These are phyloP conservation scores for Clonostachys byssicola DNA, from an alignment of 2,329 filamentous ascomycete species.

Conservation along the genomic window DNA sequence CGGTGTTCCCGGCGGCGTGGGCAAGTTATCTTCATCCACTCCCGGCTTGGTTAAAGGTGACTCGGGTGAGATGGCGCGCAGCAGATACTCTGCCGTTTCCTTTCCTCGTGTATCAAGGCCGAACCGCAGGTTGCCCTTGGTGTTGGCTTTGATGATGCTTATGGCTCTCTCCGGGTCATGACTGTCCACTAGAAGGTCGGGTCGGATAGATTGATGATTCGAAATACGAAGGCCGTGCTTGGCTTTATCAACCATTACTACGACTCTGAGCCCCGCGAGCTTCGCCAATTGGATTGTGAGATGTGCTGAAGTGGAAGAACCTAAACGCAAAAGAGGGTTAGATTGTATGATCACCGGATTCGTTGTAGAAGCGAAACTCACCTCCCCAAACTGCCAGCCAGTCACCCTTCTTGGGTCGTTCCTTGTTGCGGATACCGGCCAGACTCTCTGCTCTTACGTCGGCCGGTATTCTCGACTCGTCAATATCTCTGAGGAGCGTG, in stretches of 20 bases:
- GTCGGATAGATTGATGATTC: conserved; percentile 30
- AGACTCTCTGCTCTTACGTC: conserved; percentile 64
- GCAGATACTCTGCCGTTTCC: conserved; percentile 56
- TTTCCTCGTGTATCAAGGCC: conserved; percentile 65
- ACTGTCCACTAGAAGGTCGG: conserved; percentile 67
- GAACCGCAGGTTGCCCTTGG: conserved; percentile 55
- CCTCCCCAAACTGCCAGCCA: conserved; percentile 75
- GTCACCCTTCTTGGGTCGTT: conserved; percentile 56
- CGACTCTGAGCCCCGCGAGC: conserved; percentile 59
- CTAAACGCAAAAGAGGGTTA: conserved; percentile 17
- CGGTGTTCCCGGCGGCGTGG: conserved; percentile 32
- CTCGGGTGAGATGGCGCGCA: conserved; percentile 37
- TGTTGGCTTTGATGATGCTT: conserved; percentile 56
- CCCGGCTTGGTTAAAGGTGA: not conserved
- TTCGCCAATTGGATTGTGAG: conserved; percentile 65
- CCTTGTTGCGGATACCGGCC: conserved; percentile 40
- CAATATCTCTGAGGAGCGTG: conserved; percentile 38
- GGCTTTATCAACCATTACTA: conserved; percentile 62
- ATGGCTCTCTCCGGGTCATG: conserved; percentile 62
- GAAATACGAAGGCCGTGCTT: conserved; percentile 59
- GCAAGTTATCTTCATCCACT: conserved; percentile 8
- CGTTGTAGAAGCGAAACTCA: conserved; percentile 16
- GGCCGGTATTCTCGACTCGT: conserved; percentile 42
- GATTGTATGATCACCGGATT: not conserved
- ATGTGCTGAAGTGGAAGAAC: conserved; percentile 66